Evolutionary conservation across 192 early-diverging fungal species (phyloP).

Genomic region (Spizellomyces punctatus): DNA sequence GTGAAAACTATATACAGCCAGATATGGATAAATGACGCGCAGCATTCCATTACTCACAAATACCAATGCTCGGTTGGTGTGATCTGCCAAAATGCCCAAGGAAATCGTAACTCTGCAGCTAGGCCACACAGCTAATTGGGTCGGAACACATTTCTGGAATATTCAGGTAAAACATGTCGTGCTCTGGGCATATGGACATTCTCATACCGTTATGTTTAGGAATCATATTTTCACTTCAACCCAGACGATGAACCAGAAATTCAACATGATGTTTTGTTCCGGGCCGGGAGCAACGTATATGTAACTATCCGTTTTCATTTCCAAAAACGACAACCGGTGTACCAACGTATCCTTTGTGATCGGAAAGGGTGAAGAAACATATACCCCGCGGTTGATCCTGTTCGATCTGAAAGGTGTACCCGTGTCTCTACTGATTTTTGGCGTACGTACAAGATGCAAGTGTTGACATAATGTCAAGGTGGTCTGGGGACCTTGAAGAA

Average conservation of each 20-base stretch:
- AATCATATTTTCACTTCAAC: conserved; percentile 10
- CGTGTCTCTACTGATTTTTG: conserved; percentile 11
- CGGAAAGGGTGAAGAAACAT: conserved; percentile 66
- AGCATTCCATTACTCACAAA: no score
- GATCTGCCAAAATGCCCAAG: conserved; percentile 2
- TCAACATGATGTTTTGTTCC: conserved; percentile 28
- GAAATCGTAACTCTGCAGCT: conserved; percentile 94
- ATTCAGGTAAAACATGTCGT: conserved; percentile 57
- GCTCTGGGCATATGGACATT: not conserved
- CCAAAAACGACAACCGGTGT: not conserved
- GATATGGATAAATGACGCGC: no score
- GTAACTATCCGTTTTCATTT: conserved; percentile 4
- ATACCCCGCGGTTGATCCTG: conserved; percentile 76
- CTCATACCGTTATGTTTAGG: not conserved
- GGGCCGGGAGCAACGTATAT: conserved; percentile 8
- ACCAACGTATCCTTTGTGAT: not conserved
- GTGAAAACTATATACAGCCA: no score
- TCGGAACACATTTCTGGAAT: conserved; percentile 94
- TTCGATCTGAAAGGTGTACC: conserved; percentile 76
- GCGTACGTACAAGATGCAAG: not conserved
- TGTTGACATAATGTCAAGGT: conserved; percentile 31
- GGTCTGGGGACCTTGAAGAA: conserved; percentile 28
- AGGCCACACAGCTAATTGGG: conserved; percentile 83
- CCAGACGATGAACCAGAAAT: conserved; percentile 11
- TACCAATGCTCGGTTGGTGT: no score